Conservation (phyloP, 1,139 yeast species). For the Protomyces lactucae-debilis region DNA sequence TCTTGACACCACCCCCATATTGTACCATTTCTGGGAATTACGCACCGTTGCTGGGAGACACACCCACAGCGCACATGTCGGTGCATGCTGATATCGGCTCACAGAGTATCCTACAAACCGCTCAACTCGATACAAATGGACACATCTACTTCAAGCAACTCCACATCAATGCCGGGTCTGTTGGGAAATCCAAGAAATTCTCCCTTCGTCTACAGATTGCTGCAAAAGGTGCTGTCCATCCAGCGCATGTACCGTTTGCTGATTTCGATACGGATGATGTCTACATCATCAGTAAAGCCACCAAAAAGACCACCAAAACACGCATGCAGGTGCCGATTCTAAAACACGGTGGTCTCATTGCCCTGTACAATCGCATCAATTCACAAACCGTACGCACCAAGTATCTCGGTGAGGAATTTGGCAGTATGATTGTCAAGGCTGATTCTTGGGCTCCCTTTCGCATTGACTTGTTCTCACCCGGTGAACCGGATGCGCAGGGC, state of each 20-base stretch:
- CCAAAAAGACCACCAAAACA: constrained; percentile 20
- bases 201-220: constrained; percentile 7
- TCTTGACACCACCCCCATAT: constrained; percentile 26
- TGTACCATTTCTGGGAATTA: constrained; percentile 3
- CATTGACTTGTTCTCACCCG: constrained; percentile 1
- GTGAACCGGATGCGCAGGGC: neutral
- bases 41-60: neutral
- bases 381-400: constrained; percentile 28
- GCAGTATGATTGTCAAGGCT: constrained; percentile 10
- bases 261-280: constrained; percentile 15
- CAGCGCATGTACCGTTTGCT: constrained; percentile 8
- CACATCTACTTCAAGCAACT: constrained; percentile 11
- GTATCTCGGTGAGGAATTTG: constrained; percentile 15
- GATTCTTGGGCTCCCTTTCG: constrained; percentile 27
- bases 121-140: neutral
- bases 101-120: constrained; percentile 6
- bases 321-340: constrained; percentile 9
- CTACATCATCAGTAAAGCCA: constrained; percentile 23
- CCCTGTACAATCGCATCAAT: constrained; percentile 28
- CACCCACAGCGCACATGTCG: constrained; percentile 18
- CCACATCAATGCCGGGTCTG: constrained; percentile 20
- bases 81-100: constrained; percentile 5
- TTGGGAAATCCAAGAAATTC: constrained; percentile 23
- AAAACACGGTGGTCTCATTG: constrained; percentile 3
- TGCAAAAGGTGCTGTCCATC: constrained; percentile 1